Percentiles rank a stretch among this genome's conserved stretches.
Conservation (phyloP, 495 filamentous ascomycete species). For the Penicillium riverlandense region DNA sequence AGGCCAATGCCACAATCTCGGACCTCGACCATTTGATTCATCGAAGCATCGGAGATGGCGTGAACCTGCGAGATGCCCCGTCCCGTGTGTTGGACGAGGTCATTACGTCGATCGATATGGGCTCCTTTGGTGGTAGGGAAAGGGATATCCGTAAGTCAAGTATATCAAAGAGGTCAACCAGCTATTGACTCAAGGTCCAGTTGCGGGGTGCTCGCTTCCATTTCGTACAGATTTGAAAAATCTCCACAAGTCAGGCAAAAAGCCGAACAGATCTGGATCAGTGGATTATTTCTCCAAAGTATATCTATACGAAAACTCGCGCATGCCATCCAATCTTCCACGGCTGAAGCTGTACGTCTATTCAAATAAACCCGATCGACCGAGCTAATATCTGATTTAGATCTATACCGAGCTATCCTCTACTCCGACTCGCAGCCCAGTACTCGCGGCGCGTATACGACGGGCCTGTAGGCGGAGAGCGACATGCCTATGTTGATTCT, state of each 20-base stretch:
- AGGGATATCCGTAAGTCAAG: slow-evolving; percentile 44
- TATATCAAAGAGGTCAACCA: slow-evolving; percentile 7
- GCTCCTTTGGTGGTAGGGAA: slow-evolving; percentile 56
- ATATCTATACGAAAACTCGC: slow-evolving; percentile 71
- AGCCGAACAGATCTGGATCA: slow-evolving; percentile 6
- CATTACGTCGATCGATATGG: slow-evolving; percentile 62
- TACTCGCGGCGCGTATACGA: slow-evolving; percentile 68
- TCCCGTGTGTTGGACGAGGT: slow-evolving; percentile 48
- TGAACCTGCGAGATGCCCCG: slow-evolving; percentile 34
- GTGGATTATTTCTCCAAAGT: slow-evolving; percentile 66
- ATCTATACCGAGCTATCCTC: slow-evolving; percentile 60
- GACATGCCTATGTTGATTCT: slow-evolving; percentile 56
- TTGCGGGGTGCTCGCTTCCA: slow-evolving; percentile 16
- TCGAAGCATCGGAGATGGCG: slow-evolving; percentile 8
- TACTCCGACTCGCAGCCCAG: slow-evolving; percentile 66
- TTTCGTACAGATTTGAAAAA: slow-evolving; percentile 7
- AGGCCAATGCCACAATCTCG: slow-evolving; percentile 13
- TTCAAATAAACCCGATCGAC: slow-evolving; percentile 7
- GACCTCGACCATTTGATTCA: slow-evolving; percentile 10
- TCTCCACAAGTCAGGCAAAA: not conserved
- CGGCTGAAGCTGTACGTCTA: slow-evolving; percentile 54
- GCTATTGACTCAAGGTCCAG: slow-evolving; percentile 1
- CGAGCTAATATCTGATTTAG: slow-evolving; percentile 27
- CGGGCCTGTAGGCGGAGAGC: slow-evolving; percentile 49
- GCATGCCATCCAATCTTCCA: slow-evolving; percentile 57